A percentile compares a stretch with the other conserved stretches of the same genome.
These are phyloP conservation scores for Camellia granthamiana DNA, from an alignment of 148 eudicot genomes.

Conservation along the genomic window DNA sequence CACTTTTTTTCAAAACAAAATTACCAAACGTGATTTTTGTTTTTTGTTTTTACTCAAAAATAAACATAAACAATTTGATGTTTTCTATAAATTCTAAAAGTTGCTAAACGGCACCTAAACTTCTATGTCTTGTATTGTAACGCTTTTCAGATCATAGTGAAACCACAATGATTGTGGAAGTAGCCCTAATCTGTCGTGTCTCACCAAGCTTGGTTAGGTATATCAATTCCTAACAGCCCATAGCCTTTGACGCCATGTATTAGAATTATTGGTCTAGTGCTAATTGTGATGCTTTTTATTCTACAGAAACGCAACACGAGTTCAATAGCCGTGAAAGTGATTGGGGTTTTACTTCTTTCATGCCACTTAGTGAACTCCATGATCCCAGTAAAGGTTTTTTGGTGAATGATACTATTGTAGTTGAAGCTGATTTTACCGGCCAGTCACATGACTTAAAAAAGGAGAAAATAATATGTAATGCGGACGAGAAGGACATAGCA, in stretches of 20 bases:
- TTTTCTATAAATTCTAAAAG: too few relatives aligned
- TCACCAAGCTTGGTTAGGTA: too few relatives aligned
- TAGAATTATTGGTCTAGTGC: neutral
- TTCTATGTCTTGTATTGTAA: too few relatives aligned
- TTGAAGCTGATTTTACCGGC: conserved; percentile 96
- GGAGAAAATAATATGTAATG: conserved; percentile 82
- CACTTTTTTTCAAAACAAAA: too few relatives aligned
- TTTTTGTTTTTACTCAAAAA: too few relatives aligned
- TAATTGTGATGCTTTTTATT: neutral
- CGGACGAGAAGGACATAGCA: conserved; percentile 84
- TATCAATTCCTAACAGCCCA: too few relatives aligned
- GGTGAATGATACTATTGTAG: conserved; percentile 65
- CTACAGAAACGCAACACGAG: conserved; percentile 92
- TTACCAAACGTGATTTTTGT: too few relatives aligned
- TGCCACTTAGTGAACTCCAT: conserved; percentile 87
- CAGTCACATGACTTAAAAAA: conserved; percentile 92
- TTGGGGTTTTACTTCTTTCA: conserved; percentile 98
- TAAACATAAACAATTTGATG: too few relatives aligned
- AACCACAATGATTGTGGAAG: too few relatives aligned
- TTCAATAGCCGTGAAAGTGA: conserved; percentile 88
- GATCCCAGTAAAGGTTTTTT: conserved; percentile 80
- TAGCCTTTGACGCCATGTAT: neutral
- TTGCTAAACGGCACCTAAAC: too few relatives aligned
- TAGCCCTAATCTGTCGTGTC: too few relatives aligned
- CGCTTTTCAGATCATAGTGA: too few relatives aligned